Base-by-base conservation (phyloP, 306 rosid genomes). In the Arachis stenosperma region DNA sequence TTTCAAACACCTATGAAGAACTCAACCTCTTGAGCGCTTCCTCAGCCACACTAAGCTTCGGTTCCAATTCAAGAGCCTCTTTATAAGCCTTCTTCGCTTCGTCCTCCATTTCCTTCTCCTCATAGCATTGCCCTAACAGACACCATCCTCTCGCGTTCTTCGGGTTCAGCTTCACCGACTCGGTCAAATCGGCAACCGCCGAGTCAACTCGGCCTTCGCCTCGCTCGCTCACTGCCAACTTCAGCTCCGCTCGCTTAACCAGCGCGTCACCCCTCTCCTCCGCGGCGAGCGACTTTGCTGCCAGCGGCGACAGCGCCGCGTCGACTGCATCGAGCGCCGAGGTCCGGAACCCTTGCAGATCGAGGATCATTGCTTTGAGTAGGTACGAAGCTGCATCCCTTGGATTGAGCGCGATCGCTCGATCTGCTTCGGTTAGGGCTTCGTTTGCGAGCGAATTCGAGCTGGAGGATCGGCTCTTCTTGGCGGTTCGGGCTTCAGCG, bases 341-440 rank as follows among this genome's bases (percentile, higher is more conserved):
- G 71, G 88, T 66, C 57, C 85, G 81, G 74, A 83, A 90, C 6
- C 96, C 98, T 70, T 89, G 98, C 15, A 82, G 67, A 11, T 90
- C 93, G 61, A 93, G 92, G 50, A 80, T 90, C 53, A 90, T 53
- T 37, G 96, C 82, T 51, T 91, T 91, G 53, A 93, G 88, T 10
- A 93, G 84, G 90, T 93, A 89, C 9, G 93, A 74, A 1, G 98
- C 98, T 2, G 93, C 97, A 79, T 93, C 98, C 50, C 81, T 89
- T 1, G 97, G 96, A 40, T 89, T 91, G 5, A 90, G 80, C 0
- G 79, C 83, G 79, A 93, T 88, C 36, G 98, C 90, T 50, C 73
- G 77, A 0, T 93, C 90, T 40, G 97, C 98, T 69, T 89, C 93
- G 40, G 71, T 85, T 52, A 83, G 41, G 11, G 90, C 90, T 41